Percentiles rank a stretch among this genome's conserved stretches.
Evolutionary conservation across 208 protist genomes (phyloP).

Genomic region (Zelonia costaricensis): DNA sequence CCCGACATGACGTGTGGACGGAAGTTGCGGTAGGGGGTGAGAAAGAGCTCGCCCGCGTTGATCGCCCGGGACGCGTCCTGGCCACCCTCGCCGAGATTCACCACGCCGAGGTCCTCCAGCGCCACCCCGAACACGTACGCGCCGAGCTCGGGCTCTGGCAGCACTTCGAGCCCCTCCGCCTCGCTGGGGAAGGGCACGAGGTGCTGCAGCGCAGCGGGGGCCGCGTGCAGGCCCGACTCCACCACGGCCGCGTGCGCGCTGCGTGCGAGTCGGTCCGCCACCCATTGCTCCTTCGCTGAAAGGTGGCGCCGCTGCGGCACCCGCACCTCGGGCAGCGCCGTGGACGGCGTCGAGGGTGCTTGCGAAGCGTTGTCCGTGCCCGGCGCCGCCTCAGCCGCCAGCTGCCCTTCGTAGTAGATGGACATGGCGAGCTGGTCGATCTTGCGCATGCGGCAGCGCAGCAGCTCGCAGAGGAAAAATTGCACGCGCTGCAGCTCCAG

Average conservation of each 20-base stretch:
- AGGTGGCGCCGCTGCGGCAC: conserved; percentile 53
- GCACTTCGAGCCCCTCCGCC: conserved; percentile 76
- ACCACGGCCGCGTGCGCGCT: conserved; percentile 34
- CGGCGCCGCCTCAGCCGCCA: conserved; percentile 11
- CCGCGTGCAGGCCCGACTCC: conserved; percentile 60
- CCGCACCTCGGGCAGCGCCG: conserved; percentile 31
- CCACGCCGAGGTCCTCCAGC: conserved; percentile 76
- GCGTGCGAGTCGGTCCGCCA: conserved; percentile 75
- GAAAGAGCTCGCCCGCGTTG: conserved; percentile 77
- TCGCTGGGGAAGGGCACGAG: conserved; percentile 64
- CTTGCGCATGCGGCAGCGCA: conserved; percentile 81
- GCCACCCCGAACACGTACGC: conserved; percentile 84
- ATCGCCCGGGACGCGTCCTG: conserved; percentile 74
- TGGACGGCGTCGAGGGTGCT: not conserved
- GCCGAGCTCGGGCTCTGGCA: conserved; percentile 68
- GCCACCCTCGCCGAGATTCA: conserved; percentile 67
- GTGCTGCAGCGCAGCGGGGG: conserved; percentile 57
- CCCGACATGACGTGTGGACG: conserved; percentile 71
- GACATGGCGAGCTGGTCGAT: conserved; percentile 67
- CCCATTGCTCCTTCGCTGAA: conserved; percentile 64
- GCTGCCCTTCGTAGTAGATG: conserved; percentile 70
- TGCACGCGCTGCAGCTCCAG: conserved; percentile 79
- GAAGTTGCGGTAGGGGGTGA: conserved; percentile 78
- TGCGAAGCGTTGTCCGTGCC: not conserved
- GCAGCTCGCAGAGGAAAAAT: conserved; percentile 84